A percentile compares a stretch with the other conserved stretches of the same genome.
Evolutionary conservation across 768 basidiomycete genomes (phyloP).

Genomic region (Psilocybe azurescens): DNA sequence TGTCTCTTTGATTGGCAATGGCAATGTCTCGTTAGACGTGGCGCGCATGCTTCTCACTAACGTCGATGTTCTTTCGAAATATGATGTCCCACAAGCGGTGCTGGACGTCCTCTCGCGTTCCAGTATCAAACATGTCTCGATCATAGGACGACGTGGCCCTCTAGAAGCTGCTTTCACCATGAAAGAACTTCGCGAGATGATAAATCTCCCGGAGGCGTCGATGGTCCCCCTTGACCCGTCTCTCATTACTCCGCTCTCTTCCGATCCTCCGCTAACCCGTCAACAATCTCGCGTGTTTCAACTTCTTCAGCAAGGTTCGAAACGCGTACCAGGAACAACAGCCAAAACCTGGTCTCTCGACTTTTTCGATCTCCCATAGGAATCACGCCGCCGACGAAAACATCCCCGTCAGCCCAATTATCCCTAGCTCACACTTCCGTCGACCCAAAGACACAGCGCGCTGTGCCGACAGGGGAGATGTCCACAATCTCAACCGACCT

Average conservation of each 20-base stretch:
- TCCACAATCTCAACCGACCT: constrained; percentile 68
- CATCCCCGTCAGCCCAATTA: constrained; percentile 41
- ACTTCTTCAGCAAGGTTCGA: constrained; percentile 70
- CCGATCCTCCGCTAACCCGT: constrained; percentile 46
- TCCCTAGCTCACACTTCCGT: constrained; percentile 66
- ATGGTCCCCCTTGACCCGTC: constrained; percentile 65
- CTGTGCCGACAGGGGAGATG: constrained; percentile 60
- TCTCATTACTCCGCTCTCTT: constrained; percentile 41
- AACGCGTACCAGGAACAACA: constrained; percentile 50
- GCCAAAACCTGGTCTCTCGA: constrained; percentile 80
- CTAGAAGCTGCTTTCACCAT: constrained; percentile 89
- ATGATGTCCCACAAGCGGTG: constrained; percentile 81
- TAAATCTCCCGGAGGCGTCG: constrained; percentile 62
- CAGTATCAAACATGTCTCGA: constrained; percentile 75
- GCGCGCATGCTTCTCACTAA: constrained; percentile 88
- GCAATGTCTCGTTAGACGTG: constrained; percentile 93
- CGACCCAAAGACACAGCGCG: constrained; percentile 50
- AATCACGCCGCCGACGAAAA: constrained; percentile 34
- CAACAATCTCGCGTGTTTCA: constrained; percentile 72
- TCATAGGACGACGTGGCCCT: constrained; percentile 87
- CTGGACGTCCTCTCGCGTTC: constrained; percentile 69
- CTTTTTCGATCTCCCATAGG: constrained; percentile 78
- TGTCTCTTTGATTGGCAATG: constrained; percentile 89
- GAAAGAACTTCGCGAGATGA: constrained; percentile 92
- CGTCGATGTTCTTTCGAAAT: constrained; percentile 61